Base-by-base conservation (phyloP, 768 basidiomycete species). In the Tulasnella sp. region DNA sequence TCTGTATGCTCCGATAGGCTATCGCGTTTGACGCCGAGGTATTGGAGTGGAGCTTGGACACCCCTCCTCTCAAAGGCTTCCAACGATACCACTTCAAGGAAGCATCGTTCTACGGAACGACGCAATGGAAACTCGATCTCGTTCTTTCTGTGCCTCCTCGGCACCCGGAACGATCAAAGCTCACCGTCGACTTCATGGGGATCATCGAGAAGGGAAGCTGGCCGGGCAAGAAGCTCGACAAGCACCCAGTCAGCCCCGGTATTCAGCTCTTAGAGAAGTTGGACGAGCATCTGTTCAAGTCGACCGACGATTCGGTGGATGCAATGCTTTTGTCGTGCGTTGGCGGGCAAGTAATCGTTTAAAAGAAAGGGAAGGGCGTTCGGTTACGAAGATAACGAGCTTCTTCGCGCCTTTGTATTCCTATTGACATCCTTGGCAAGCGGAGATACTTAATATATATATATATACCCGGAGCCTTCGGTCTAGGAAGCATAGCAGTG, bases 1-100 rank as follows among this genome's bases (percentile, higher is more conserved):
- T 12, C 64, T 64, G 65, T 73, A 26, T 71, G 16, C 39, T 63
- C 37, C 69, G 69, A 71, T 47, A 76, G 87, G 94, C 91, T 4
- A 85, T 98, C 69, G 90, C 94, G 0, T 97, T 98, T 77, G 91
- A 95, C 65, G 95, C 93, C 0, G 90, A 95, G 73, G 92, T 98
- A 16, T 79, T 95, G 8, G 80, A 85, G 68, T 98, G 95, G 95
- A 88, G 86, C 17, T 83, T 95, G 41, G 90, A 93, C 75, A 82
- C 88, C 74, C 86, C 87, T 70, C 94, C 96, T 1, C 92, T 93
- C 0, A 80, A 87, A 68, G 90, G 91, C 72, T 82, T 84, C 75
- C 86, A 85, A 7, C 85, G 94, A 8, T 96, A 98, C 77, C 92
- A 94, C 76, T 86, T 98, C 81, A 97, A 94, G 78, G 93, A 95